These are phyloP conservation scores for Naematelia encephala DNA, from an alignment of 768 basidiomycete species.

Conservation along the genomic window DNA sequence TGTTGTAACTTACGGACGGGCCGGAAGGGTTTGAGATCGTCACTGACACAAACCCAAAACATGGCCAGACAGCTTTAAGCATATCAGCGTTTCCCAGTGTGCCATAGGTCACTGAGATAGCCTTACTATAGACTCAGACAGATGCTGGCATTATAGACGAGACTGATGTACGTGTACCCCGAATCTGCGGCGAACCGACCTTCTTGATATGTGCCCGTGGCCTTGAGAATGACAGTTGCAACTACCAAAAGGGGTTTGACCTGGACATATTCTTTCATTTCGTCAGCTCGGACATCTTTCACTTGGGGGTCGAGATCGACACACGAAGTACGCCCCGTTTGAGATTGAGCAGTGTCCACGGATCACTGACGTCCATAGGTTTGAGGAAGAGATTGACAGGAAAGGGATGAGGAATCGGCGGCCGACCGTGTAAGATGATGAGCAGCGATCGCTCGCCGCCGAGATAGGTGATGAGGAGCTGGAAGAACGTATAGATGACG, in stretches of 20 bases:
- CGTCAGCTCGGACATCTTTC: not conserved
- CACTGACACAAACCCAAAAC: slow-evolving; percentile 90
- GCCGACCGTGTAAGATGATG: slow-evolving; percentile 85
- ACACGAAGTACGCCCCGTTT: slow-evolving; percentile 92
- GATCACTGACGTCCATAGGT: slow-evolving; percentile 91
- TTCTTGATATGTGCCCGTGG: slow-evolving; percentile 79
- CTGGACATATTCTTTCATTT: slow-evolving; percentile 84
- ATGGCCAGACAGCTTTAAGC: slow-evolving; percentile 70
- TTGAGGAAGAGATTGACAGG: slow-evolving; percentile 76
- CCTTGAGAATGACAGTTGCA: slow-evolving; percentile 80
- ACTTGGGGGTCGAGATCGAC: slow-evolving; percentile 31
- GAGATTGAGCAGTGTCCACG: slow-evolving; percentile 85
- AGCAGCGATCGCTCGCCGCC: slow-evolving; percentile 92
- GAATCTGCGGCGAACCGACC: slow-evolving; percentile 78
- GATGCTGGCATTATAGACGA: slow-evolving; percentile 58
- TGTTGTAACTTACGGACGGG: slow-evolving; percentile 46
- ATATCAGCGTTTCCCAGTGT: not conserved
- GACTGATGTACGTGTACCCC: slow-evolving; percentile 85
- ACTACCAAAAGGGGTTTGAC: slow-evolving; percentile 86
- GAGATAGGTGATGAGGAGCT: slow-evolving; percentile 47
- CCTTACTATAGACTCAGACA: slow-evolving; percentile 60
- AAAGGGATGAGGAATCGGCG: slow-evolving; percentile 80
- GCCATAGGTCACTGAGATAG: not conserved
- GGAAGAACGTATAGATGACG: slow-evolving; percentile 51
- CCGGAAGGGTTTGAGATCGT: slow-evolving; percentile 79